Conservation (phyloP, 1,284 basidiomycete species). For the Fistulinella staudtii region DNA sequence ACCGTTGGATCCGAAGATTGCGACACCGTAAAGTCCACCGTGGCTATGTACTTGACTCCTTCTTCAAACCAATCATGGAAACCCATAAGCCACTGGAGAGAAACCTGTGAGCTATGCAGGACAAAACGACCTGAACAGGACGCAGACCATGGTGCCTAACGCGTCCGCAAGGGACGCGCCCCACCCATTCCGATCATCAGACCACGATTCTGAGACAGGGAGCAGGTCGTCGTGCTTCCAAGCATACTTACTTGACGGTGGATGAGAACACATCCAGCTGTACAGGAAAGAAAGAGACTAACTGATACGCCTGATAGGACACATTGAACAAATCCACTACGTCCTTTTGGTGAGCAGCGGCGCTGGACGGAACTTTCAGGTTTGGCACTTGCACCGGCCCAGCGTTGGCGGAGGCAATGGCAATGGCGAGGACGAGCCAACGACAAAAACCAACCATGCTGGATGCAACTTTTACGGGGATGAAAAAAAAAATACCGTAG, state of each 20-base stretch:
- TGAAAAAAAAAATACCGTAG: too few species aligned
- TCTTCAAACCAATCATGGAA: slow-evolving; percentile 50
- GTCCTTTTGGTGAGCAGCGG: background rate
- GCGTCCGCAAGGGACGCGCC: slow-evolving; percentile 65
- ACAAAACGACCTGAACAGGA: background rate
- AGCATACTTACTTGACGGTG: slow-evolving; percentile 33
- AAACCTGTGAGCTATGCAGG: background rate
- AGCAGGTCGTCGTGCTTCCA: slow-evolving; percentile 62
- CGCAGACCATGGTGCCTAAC: slow-evolving; percentile 57
- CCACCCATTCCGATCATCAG: slow-evolving; percentile 64
- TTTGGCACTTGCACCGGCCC: background rate
- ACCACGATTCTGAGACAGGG: slow-evolving; percentile 47
- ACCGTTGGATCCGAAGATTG: slow-evolving; percentile 45
- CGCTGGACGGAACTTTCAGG: background rate
- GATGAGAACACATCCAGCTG: background rate
- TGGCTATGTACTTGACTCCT: slow-evolving; percentile 46
- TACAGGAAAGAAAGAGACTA: background rate
- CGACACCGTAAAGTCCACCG: slow-evolving; percentile 55
- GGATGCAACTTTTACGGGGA: too few species aligned
- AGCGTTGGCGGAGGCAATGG: background rate
- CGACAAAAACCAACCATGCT: background rate
- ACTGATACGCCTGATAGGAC: background rate
- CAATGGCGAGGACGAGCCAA: background rate
- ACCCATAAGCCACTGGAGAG: slow-evolving; percentile 28
- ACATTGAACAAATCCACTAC: background rate